Percentiles rank a stretch among this genome's conserved stretches.
phyloP scores from a whole-genome alignment of 1,139 yeast species.

The Lodderomyces pseudojiufengensis region DNA sequence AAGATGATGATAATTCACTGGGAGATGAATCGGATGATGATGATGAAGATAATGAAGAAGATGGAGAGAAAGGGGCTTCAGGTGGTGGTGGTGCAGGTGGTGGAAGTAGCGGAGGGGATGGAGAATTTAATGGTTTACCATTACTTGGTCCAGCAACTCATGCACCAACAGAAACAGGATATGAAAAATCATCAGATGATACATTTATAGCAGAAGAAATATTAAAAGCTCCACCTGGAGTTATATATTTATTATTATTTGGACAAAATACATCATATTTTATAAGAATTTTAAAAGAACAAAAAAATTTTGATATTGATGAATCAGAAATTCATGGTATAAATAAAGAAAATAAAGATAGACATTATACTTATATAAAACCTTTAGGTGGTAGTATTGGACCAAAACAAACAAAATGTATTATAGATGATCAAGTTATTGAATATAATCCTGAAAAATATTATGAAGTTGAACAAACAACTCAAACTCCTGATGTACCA shows the following conservation, averaged over 20 bases:
- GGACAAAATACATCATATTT: constrained; percentile 67
- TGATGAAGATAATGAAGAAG: constrained; percentile 8
- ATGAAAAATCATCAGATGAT: constrained; percentile 56
- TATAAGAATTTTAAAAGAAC: constrained; percentile 54
- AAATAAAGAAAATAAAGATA: constrained; percentile 26
- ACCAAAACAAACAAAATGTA: constrained; percentile 89
- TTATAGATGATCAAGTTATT: constrained; percentile 67
- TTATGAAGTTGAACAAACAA: constrained; percentile 60
- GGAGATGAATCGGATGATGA: constrained; percentile 9
- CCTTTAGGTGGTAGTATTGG: constrained; percentile 85
- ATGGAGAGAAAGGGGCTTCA: constrained; percentile 6
- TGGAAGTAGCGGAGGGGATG: constrained; percentile 10
- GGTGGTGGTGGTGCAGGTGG: constrained; percentile 5
- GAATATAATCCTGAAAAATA: constrained; percentile 56
- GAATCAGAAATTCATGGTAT: constrained; percentile 47
- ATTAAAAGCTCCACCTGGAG: constrained; percentile 78
- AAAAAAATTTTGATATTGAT: constrained; percentile 67
- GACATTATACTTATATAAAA: constrained; percentile 71
- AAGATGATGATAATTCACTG: constrained; percentile 8
- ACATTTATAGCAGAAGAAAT: constrained; percentile 59
- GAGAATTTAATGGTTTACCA: constrained; percentile 34
- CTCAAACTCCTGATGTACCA: constrained; percentile 93
- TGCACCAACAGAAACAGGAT: constrained; percentile 35
- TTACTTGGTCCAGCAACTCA: constrained; percentile 38
- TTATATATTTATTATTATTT: constrained; percentile 62